Base-by-base conservation (phyloP, 1,284 basidiomycete species). In the Fistulinella cinereoalba region DNA sequence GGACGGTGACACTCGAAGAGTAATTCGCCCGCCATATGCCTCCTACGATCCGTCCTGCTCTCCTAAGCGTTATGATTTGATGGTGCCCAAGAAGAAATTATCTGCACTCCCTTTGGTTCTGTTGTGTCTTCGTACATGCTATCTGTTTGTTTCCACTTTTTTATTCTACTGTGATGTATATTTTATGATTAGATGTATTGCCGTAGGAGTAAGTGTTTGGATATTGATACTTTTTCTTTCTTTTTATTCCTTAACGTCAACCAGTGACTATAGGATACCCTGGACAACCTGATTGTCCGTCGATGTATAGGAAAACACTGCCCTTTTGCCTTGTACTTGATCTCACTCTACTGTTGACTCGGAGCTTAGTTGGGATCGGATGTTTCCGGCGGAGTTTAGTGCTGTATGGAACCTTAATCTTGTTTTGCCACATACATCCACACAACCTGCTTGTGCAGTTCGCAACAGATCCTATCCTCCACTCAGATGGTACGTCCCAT, bases 351-450 rank as follows among this genome's bases (percentile, higher is more conserved):
- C n/a, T n/a, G n/a, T n/a, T n/a, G n/a, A n/a, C n/a, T n/a, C n/a
- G n/a, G n/a, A n/a, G n/a, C n/a, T n/a, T n/a, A n/a, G n/a, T n/a
- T 25, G 7, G 10, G 3, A 2, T 37, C 60, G 60, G 60, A 18
- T 32, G 40, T 31, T n/a, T n/a, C 60, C 64, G 50, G 46, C 58
- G 59, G 65, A 56, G 62, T 52, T 52, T 51, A 0, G 1, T 21
- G 1, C 7, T 7, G 27, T 18, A 12, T 9, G 13, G 37, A 67
- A 67, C 60, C 47, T 64, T 62, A 62, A 62, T 49, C 55, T 53
- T 61, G 21, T 56, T 60, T 39, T 23, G 7, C 1, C 51, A 6
- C 44, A 49, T 27, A 28, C 44, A 54, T 49, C 63, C 29, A 60
- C 61, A 44, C 47, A 23, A 21, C 23, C 24, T 24, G 39, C 39